Evolutionary conservation across 139 green algal genomes (phyloP), one percentile per base, ranked within the genome.

Genomic region (Coelastrella sp.): DNA sequence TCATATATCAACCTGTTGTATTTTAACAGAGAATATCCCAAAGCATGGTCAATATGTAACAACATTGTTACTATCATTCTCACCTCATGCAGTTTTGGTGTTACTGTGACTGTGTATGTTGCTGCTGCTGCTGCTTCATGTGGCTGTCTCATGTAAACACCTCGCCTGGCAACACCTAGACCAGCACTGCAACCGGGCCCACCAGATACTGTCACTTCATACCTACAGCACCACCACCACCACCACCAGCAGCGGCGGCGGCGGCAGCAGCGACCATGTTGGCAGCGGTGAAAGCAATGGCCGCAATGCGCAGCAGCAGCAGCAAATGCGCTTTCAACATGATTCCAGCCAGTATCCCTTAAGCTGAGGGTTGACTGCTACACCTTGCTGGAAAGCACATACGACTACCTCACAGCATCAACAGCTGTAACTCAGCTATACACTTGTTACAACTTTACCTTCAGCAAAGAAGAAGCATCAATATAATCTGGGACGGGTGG

Each of bases 131-230:
- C n/a, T 6, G 92, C 90, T 22, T 98, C 94, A 20, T 94, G 61
- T 0, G 95, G 95, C 65, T 99, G 94, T 0, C 97, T 90, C 82
- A 99, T 91, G 92, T 98, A 97, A 82, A 99, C 94, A 79, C 97
- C 97, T 25, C 95, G 85, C 24, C 85, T 12, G 20, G 57, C 75
- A 12, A 68, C 76, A 63, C 83, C 56, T 49, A 88, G 84, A 0
- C 84, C 84, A 22, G 84, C 66, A 56, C 49, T 68, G 68, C 84
- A 79, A 73, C 93, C 90, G 87, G 95, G 93, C n/a, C 85, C 89
- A 49, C 94, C 89, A 7, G 78, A 79, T 19, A 93, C 93, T 7
- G 35, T 84, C n/a, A 97, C 91, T 8, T 94, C 91, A 79, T 96
- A 97, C 94, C 75, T 89, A 72, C 72, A 12, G 57, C 17, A 25